Conservation (phyloP, 306 rosid species). For the Dryas octopetala region DNA sequence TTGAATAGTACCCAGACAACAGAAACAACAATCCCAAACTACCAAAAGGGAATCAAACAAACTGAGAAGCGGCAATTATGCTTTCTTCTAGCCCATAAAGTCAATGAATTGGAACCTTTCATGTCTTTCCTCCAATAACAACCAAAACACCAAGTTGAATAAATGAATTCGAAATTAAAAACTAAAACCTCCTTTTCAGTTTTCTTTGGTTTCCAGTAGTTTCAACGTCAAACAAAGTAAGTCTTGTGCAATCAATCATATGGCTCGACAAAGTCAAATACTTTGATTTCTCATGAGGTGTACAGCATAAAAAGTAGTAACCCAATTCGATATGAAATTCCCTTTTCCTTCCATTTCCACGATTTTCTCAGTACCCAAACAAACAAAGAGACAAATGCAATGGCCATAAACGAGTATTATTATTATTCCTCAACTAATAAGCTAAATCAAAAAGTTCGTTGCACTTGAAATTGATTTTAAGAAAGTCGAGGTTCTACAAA, state of each 20-base stretch:
- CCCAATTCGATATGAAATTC: not conserved
- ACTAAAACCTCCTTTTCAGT: not conserved
- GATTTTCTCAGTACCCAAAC: constrained; percentile 1
- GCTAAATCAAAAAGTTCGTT: not conserved
- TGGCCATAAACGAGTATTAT: no score
- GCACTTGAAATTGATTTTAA: not conserved
- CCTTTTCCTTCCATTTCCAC: not conserved
- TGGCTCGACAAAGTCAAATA: not conserved
- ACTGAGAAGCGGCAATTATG: not conserved
- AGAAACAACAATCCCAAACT: not conserved
- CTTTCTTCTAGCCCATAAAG: not conserved
- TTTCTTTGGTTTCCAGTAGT: not conserved
- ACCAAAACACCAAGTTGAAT: not conserved
- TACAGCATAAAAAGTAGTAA: not conserved
- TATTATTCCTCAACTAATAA: not conserved
- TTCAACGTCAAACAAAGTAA: not conserved
- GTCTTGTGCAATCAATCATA: not conserved
- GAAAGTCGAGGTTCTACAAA: not conserved
- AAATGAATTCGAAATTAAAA: not conserved
- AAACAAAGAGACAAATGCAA: not conserved
- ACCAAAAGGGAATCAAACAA: not conserved
- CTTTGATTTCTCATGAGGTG: not conserved
- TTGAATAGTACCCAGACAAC: not conserved
- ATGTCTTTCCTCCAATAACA: not conserved
- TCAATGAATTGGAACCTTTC: not conserved